A percentile compares a stretch with the other conserved stretches of the same genome.
These are phyloP conservation scores for Eremothecium coryli DNA, from an alignment of 1,139 yeast genomes.

Conservation along the genomic window DNA sequence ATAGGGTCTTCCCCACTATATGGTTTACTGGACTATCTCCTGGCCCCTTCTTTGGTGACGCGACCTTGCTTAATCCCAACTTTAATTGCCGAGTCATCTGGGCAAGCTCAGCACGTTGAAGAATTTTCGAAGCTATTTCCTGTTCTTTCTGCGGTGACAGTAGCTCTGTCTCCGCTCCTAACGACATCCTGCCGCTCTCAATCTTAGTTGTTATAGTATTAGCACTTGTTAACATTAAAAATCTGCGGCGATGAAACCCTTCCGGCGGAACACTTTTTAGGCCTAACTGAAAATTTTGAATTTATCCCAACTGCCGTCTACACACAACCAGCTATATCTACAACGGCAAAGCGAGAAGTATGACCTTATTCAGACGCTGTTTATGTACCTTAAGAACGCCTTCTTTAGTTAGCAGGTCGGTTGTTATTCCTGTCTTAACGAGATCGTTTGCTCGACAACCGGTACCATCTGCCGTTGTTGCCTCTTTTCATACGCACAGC, in stretches of 20 bases:
- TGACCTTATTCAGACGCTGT: not conserved
- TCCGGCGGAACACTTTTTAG: no score
- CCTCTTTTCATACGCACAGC: not conserved
- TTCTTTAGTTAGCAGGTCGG: not conserved
- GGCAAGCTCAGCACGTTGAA: conserved; percentile 30
- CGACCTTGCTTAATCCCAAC: conserved; percentile 26
- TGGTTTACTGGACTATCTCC: not conserved
- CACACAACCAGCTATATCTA: not conserved
- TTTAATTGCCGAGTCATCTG: conserved; percentile 31
- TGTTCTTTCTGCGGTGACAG: conserved; percentile 25
- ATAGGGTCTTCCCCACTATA: not conserved
- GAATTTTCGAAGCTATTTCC: conserved; percentile 26
- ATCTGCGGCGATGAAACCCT: no score
- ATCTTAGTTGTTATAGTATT: no score
- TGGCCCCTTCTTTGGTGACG: conserved; percentile 14
- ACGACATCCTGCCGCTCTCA: no score
- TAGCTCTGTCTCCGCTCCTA: conserved; percentile 7
- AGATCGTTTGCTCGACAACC: not conserved
- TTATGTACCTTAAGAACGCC: not conserved
- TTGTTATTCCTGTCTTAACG: not conserved
- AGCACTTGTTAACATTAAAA: no score
- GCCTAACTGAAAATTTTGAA: no score
- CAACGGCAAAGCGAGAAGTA: not conserved
- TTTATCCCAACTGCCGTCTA: no score
- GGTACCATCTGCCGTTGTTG: not conserved